Percentiles rank a stretch among this genome's conserved stretches.
Evolutionary conservation across 1,284 basidiomycete species (phyloP).

Genomic region (Ceratobasidium sp.): DNA sequence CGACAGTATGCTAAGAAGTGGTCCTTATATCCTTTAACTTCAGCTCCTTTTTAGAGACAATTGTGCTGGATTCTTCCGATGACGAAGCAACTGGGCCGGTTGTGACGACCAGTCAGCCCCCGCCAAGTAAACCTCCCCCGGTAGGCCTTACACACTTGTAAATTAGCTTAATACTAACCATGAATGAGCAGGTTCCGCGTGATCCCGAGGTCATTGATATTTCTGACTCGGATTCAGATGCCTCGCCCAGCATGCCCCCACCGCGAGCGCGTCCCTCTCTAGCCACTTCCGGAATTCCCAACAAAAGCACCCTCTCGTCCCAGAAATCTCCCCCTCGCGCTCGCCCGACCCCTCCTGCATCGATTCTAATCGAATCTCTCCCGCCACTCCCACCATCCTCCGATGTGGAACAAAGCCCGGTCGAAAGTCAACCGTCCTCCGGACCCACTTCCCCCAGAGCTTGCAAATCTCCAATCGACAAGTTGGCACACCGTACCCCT

Average conservation of each 20-base stretch:
- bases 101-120: neutral
- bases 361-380: neutral
- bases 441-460: too few relatives aligned
- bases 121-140: neutral
- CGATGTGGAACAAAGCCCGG: conserved; percentile 13
- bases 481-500: neutral
- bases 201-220: neutral
- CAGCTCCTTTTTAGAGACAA: neutral
- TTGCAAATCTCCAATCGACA: neutral
- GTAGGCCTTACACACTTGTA: conserved; percentile 4
- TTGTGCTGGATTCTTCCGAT: conserved; percentile 30
- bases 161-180: neutral
- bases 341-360: neutral
- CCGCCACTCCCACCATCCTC: conserved; percentile 23
- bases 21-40: neutral
- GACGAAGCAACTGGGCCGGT: conserved; percentile 4
- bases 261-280: neutral
- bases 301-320: neutral
- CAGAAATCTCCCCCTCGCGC: neutral
- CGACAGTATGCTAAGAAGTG: neutral
- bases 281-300: neutral
- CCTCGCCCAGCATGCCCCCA: neutral
- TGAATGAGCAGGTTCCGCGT: neutral
- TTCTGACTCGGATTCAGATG: conserved; percentile 17
- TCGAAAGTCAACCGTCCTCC: neutral